Conservation (phyloP, 2,329 filamentous ascomycete species). For the Arthrinium puccinioides region DNA sequence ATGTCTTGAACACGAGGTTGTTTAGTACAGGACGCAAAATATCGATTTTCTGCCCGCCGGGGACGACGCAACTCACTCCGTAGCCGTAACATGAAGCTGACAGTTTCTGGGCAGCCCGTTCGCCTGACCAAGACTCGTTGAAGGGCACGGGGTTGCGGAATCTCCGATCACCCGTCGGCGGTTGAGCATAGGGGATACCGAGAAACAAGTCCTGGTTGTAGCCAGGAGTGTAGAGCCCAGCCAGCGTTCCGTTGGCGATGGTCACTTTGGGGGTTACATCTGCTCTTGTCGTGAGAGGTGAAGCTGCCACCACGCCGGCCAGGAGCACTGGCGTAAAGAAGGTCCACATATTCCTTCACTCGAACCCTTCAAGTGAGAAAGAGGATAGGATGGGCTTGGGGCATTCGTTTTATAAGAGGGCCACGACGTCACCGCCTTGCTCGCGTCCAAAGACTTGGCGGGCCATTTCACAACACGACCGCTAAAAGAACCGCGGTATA, state of each 20-base stretch:
- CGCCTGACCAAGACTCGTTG: not conserved
- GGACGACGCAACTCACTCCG: not conserved
- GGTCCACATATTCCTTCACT: too few species aligned
- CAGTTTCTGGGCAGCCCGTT: not conserved
- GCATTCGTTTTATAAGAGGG: too few species aligned
- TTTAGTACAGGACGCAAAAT: not conserved
- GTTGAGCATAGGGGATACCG: conserved; percentile 44
- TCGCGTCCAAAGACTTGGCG: too few species aligned
- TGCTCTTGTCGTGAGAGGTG: not conserved
- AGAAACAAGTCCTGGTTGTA: conserved; percentile 39
- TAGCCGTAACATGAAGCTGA: not conserved
- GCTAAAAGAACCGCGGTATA: too few species aligned
- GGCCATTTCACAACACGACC: too few species aligned
- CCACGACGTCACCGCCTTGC: too few species aligned
- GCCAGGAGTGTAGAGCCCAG: not conserved
- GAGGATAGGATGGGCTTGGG: too few species aligned
- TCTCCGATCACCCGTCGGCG: conserved; percentile 28
- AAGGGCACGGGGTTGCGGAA: conserved; percentile 39
- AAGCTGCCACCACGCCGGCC: not conserved
- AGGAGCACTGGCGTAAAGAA: too few species aligned
- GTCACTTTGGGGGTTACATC: not conserved
- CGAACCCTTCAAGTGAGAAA: too few species aligned
- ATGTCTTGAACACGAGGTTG: not conserved
- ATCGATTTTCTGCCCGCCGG: not conserved
- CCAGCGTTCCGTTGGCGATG: not conserved